A percentile compares a stretch with the other conserved stretches of the same genome.
Evolutionary conservation across 2,329 filamentous ascomycete genomes (phyloP).

Genomic region (Erysiphe pulchra): DNA sequence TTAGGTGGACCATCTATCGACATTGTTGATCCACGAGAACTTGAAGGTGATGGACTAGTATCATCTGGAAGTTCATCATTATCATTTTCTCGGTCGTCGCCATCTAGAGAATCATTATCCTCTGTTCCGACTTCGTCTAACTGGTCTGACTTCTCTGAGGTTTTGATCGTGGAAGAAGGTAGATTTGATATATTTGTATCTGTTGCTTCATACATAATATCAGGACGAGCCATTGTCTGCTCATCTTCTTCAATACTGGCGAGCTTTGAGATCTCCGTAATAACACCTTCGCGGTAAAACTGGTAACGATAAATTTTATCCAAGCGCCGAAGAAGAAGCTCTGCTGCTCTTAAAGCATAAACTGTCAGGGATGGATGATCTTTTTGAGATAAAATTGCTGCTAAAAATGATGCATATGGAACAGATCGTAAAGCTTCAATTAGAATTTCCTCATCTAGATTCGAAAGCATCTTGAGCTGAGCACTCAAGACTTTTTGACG

Average conservation of each 20-base stretch:
- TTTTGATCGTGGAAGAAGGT: constrained; percentile 13
- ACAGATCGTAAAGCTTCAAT: constrained; percentile 67
- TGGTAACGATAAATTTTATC: constrained; percentile 84
- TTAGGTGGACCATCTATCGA: constrained; percentile 30
- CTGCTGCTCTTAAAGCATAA: constrained; percentile 67
- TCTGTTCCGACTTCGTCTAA: constrained; percentile 14
- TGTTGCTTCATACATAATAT: not conserved
- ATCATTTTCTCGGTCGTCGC: constrained; percentile 23
- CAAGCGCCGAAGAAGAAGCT: constrained; percentile 61
- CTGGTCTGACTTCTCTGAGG: constrained; percentile 12
- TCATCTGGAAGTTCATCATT: constrained; percentile 27
- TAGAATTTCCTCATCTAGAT: constrained; percentile 64
- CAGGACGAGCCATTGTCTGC: constrained; percentile 5
- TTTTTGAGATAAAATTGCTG: constrained; percentile 83
- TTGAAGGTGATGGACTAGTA: constrained; percentile 11
- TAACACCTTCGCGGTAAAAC: constrained; percentile 89
- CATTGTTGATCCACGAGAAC: constrained; percentile 38
- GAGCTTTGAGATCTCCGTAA: constrained; percentile 68
- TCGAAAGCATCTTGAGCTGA: constrained; percentile 95
- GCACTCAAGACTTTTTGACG: constrained; percentile 85
- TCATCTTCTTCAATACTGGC: constrained; percentile 19
- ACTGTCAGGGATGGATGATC: constrained; percentile 76
- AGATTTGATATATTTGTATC: not conserved
- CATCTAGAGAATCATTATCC: constrained; percentile 25
- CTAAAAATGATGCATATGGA: constrained; percentile 84